phyloP scores from a whole-genome alignment of 2,329 filamentous ascomycete genomes.

The Trichoderma lentiforme region DNA sequence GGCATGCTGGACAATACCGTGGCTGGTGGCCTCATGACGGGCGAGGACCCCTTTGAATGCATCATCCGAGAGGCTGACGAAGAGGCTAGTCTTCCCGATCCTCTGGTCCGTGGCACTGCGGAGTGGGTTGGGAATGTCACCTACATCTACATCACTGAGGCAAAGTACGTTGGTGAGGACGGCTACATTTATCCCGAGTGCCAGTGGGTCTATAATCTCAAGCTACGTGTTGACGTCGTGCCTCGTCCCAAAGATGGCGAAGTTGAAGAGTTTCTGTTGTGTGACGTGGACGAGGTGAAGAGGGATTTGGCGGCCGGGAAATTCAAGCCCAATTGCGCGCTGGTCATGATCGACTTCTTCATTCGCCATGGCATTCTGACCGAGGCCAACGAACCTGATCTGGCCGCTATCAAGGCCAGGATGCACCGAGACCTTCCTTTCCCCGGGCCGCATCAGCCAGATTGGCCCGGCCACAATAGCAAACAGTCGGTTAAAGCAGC shows the following conservation, averaged over 20 bases:
- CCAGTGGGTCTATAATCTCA: constrained; percentile 88
- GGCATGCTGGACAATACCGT: constrained; percentile 96
- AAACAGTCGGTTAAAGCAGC: background rate
- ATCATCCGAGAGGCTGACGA: constrained; percentile 83
- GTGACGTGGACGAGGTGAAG: constrained; percentile 72
- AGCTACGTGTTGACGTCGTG: constrained; percentile 64
- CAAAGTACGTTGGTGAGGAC: constrained; percentile 73
- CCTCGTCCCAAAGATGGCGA: constrained; percentile 83
- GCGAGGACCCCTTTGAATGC: constrained; percentile 76
- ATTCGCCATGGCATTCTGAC: constrained; percentile 79
- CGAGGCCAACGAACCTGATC: constrained; percentile 72
- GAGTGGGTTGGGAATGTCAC: constrained; percentile 67
- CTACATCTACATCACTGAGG: constrained; percentile 79
- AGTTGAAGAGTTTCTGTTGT: constrained; percentile 79
- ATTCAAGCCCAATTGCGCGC: constrained; percentile 91
- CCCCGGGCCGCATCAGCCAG: constrained; percentile 58
- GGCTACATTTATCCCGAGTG: constrained; percentile 85
- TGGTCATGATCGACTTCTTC: constrained; percentile 86
- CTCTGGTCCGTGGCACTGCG: constrained; percentile 60
- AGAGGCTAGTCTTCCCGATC: constrained; percentile 76
- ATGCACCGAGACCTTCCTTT: constrained; percentile 80
- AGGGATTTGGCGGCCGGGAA: constrained; percentile 65
- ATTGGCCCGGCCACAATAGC: constrained; percentile 30
- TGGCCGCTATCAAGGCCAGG: constrained; percentile 69
- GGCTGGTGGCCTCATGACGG: constrained; percentile 72